Conservation (phyloP, 495 filamentous ascomycete species). For the Penicillium atrosanguineum region DNA sequence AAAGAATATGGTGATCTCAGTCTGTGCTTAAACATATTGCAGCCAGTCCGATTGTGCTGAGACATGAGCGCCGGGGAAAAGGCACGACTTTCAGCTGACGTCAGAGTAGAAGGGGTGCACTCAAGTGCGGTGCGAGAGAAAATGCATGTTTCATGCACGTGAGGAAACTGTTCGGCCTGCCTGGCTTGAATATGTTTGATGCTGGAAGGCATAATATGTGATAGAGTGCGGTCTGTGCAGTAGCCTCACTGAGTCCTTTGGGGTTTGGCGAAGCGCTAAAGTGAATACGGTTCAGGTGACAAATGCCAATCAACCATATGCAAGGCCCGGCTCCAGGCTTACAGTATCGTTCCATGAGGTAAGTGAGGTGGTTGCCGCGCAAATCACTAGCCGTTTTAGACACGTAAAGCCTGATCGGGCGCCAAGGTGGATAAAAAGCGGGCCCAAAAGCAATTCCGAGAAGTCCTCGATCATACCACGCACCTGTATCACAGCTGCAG, state of each 20-base stretch:
- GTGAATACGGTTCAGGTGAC: neutral
- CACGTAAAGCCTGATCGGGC: neutral
- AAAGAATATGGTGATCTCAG: no score
- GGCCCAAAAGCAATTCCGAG: no score
- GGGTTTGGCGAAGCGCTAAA: neutral
- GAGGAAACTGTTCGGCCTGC: conserved; percentile 2
- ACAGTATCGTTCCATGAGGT: neutral
- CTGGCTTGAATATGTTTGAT: neutral
- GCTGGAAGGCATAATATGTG: neutral
- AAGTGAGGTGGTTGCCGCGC: neutral
- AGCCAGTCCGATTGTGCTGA: neutral
- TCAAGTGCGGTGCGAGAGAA: conserved; percentile 7
- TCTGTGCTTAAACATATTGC: neutral
- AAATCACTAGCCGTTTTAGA: neutral
- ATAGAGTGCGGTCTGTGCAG: neutral
- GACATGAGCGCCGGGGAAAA: neutral
- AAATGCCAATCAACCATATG: neutral
- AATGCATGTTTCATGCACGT: conserved; percentile 16
- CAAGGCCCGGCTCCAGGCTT: neutral
- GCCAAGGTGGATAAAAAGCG: neutral
- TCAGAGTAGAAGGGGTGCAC: conserved; percentile 5
- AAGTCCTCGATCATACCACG: neutral
- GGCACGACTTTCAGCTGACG: neutral
- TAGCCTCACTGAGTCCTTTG: neutral
- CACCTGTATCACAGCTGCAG: neutral